Evolutionary conservation across 2,329 filamentous ascomycete genomes (phyloP).

Genomic region (Stagonosporopsis cucurbitacearum): DNA sequence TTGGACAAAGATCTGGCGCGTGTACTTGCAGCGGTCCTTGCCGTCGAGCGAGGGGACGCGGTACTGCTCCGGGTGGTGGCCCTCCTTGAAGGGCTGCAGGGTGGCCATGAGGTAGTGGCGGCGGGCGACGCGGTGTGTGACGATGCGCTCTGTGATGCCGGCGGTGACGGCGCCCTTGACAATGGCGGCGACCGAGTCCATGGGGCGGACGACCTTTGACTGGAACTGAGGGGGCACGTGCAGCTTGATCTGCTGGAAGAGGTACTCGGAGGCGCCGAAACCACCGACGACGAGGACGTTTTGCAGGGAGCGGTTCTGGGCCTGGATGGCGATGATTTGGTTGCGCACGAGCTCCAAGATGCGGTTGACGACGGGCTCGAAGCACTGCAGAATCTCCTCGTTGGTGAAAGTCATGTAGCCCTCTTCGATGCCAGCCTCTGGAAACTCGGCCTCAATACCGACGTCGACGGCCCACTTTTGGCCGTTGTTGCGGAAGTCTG

Average conservation of each 20-base stretch:
- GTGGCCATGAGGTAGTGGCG: conserved; percentile 99
- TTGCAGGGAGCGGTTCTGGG: conserved; percentile 90
- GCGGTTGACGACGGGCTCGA: conserved; percentile 96
- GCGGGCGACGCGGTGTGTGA: conserved; percentile 95
- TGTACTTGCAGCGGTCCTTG: conserved; percentile 98
- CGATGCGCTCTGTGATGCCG: conserved; percentile 94
- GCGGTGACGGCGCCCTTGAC: conserved; percentile 98
- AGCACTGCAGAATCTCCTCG: conserved; percentile 98
- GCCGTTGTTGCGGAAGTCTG: conserved; percentile 98
- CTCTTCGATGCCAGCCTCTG: conserved; percentile 96
- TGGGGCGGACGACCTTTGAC: conserved; percentile 95
- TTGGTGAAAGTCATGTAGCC: conserved; percentile 99
- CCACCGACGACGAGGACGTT: conserved; percentile 97
- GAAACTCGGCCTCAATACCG: conserved; percentile 97
- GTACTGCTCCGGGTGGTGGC: conserved; percentile 97
- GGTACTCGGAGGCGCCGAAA: conserved; percentile 97
- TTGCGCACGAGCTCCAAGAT: conserved; percentile 96
- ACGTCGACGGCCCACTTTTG: conserved; percentile 99
- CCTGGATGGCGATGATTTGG: conserved; percentile 98
- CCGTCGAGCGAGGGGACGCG: conserved; percentile 95
- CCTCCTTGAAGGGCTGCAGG: conserved; percentile 97
- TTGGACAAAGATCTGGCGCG: conserved; percentile 96
- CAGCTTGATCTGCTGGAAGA: conserved; percentile 99
- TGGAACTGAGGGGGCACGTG: conserved; percentile 98
- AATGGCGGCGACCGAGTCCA: conserved; percentile 98